Evolutionary conservation across 1,284 basidiomycete species (phyloP).

Genomic region (Trichosporon coremiiforme): DNA sequence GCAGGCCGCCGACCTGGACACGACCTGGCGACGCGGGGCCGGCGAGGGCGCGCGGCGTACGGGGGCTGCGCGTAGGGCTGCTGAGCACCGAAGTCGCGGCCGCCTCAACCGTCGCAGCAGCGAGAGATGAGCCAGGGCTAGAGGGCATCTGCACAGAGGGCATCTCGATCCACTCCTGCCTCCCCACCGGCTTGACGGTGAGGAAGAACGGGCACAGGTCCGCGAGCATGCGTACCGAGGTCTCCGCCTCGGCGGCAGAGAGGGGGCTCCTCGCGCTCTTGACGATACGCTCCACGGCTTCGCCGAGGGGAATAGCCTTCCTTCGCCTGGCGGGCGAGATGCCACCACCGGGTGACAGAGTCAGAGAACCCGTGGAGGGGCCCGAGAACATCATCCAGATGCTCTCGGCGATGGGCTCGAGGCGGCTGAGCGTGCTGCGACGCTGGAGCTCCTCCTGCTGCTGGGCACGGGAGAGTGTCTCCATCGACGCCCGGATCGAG

Average conservation of each 20-base stretch:
- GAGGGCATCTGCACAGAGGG: slow-evolving; percentile 34
- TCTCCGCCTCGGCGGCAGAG: slow-evolving; percentile 55
- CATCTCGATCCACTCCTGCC: slow-evolving; percentile 56
- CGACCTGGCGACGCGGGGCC: slow-evolving; percentile 48
- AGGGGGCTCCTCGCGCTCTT: slow-evolving; percentile 57
- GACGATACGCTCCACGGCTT: slow-evolving; percentile 54
- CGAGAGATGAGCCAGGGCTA: slow-evolving; percentile 26
- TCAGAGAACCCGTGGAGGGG: slow-evolving; percentile 37
- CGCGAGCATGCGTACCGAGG: slow-evolving; percentile 52
- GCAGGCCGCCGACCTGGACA: slow-evolving; percentile 44
- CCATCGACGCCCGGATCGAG: slow-evolving; percentile 30
- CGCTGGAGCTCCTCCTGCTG: slow-evolving; percentile 52
- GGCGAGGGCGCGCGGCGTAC: slow-evolving; percentile 15
- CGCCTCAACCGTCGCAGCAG: slow-evolving; percentile 23
- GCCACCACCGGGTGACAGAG: slow-evolving; percentile 32
- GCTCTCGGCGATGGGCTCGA: slow-evolving; percentile 55
- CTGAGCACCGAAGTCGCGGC: not conserved
- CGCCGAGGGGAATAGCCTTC: slow-evolving; percentile 51
- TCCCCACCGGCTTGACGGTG: slow-evolving; percentile 42
- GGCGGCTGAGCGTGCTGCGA: slow-evolving; percentile 52
- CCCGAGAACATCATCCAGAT: slow-evolving; percentile 58
- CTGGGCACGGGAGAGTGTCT: slow-evolving; percentile 20
- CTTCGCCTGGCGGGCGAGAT: slow-evolving; percentile 29
- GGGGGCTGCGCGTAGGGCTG: slow-evolving; percentile 12
- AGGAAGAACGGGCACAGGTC: slow-evolving; percentile 57